Percentiles rank a stretch among this genome's conserved stretches.
phyloP scores from a whole-genome alignment of 495 filamentous ascomycete genomes.

The Clavariopsis aquatica region DNA sequence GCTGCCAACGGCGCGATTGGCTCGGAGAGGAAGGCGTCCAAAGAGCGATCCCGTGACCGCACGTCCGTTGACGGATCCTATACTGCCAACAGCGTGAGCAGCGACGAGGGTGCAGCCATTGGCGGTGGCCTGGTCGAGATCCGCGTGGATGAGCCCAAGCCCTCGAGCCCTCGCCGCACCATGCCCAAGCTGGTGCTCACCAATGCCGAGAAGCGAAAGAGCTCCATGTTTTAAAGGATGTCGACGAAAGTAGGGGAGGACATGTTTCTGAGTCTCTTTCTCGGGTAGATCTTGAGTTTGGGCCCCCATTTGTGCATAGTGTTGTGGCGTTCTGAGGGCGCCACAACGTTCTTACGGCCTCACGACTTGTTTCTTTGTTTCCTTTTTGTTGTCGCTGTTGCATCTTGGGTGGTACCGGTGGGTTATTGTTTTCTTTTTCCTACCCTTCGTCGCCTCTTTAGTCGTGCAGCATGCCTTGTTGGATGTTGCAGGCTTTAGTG shows the following conservation, averaged over 20 bases:
- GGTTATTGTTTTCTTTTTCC: slow-evolving; percentile 22
- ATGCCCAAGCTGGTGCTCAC: slow-evolving; percentile 84
- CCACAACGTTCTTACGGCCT: slow-evolving; percentile 35
- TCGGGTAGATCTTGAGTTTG: slow-evolving; percentile 24
- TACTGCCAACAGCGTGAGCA: slow-evolving; percentile 64
- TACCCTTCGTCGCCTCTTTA: slow-evolving; percentile 26
- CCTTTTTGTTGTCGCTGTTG: slow-evolving; percentile 12
- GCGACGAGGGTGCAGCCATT: slow-evolving; percentile 57
- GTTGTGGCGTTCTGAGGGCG: slow-evolving; percentile 14
- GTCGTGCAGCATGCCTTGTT: slow-evolving; percentile 7
- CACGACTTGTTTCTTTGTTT: slow-evolving; percentile 31
- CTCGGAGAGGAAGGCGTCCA: slow-evolving; percentile 66
- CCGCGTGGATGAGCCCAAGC: slow-evolving; percentile 49
- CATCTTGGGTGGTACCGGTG: neutral
- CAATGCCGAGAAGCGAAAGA: slow-evolving; percentile 89
- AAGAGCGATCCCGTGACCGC: slow-evolving; percentile 56
- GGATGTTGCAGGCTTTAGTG: slow-evolving; percentile 2
- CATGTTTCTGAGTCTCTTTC: neutral
- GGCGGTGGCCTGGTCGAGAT: slow-evolving; percentile 57
- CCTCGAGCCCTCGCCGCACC: slow-evolving; percentile 67
- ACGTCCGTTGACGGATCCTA: slow-evolving; percentile 52
- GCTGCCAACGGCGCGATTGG: slow-evolving; percentile 82
- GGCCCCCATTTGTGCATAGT: slow-evolving; percentile 32
- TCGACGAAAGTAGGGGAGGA: slow-evolving; percentile 16
- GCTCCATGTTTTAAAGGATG: slow-evolving; percentile 55